Base-by-base conservation (phyloP, 345 rosid species). In the Murraya koenigii region DNA sequence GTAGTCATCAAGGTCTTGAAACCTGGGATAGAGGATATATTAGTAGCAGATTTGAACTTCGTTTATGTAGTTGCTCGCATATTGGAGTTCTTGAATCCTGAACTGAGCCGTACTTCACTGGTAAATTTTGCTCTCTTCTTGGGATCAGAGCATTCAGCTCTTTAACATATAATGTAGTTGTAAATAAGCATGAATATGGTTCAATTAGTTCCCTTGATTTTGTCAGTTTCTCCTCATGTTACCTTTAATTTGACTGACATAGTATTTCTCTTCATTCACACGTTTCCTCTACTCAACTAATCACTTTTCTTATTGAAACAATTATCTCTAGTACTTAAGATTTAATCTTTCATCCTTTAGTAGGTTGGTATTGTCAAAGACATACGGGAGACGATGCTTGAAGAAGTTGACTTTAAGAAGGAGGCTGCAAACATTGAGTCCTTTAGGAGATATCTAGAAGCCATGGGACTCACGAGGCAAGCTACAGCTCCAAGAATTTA, bases 21-120 rank as follows among this genome's bases (percentile, higher is more conserved):
- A 80, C 98, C 98, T 52, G 98, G 99, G 76, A 93, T 93, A 74
- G 89, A 92, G 88, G 98, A 93, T 82, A 75, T 92, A 76, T 80
- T 95, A 80, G 93, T 95, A 77, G 98, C 99, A 78, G 99, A 95
- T 83, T 83, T 95, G 86, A 95, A 95, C 84, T 95, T 95, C 74
- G 86, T 95, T 55, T 95, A 90, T 67, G 56, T 95, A 81, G 94
- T 88, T 81, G 90, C 99, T 60, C 98, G 98, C 82, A 87, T 93
- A 82, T 83, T 92, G 87, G 99, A 95, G 90, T 95, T 92, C 82
- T 83, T 95, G 77, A 95, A 86, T 84, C 99, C 99, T 14, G 93
- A 93, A 33, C 78, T 95, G 81, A 86, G 88, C 81, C 96, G 99
- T 74, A 68, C 97, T 79, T 95, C 98, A 13, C 88, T 95, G 98